Evolutionary conservation across 1,139 yeast species (phyloP).

Genomic region (Yamadazyma diospyri): DNA sequence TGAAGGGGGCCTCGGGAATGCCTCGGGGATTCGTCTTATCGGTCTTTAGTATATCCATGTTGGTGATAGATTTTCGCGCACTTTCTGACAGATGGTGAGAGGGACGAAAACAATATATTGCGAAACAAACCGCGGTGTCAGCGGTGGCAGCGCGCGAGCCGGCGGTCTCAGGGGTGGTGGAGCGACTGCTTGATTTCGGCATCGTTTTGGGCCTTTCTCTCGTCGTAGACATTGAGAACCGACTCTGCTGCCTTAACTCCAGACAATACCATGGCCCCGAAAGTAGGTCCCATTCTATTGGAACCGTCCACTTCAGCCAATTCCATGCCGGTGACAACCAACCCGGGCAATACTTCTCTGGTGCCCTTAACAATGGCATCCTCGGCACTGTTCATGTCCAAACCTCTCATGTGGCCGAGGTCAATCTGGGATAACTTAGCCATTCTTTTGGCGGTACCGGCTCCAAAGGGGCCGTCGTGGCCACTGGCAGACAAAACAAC

Average conservation of each 20-base stretch:
- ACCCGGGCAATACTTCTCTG: conserved; percentile 66
- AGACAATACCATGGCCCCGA: conserved; percentile 77
- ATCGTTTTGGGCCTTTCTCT: conserved; percentile 42
- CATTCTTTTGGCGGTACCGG: conserved; percentile 61
- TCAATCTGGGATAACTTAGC: conserved; percentile 37
- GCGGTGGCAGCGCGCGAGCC: no score
- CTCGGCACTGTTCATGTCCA: conserved; percentile 77
- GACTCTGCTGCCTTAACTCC: conserved; percentile 76
- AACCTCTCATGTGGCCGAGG: conserved; percentile 72
- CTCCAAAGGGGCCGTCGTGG: conserved; percentile 84
- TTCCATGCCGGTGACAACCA: conserved; percentile 81
- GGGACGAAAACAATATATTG: no score
- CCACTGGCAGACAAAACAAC: conserved; percentile 73
- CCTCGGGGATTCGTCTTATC: conserved; percentile 79
- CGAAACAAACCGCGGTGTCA: no score
- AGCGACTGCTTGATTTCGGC: conserved; percentile 10
- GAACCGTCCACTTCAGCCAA: conserved; percentile 73
- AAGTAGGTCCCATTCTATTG: conserved; percentile 83
- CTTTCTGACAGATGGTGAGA: no score
- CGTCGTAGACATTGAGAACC: conserved; percentile 48
- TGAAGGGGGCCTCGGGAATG: conserved; percentile 94
- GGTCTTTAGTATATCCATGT: conserved; percentile 32
- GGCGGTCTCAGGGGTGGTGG: conserved; percentile 8
- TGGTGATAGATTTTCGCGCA: conserved; percentile 4
- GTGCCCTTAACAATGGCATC: conserved; percentile 73